Base-by-base conservation (phyloP, 1,139 yeast species). In the Blastobotrys capitulatus region DNA sequence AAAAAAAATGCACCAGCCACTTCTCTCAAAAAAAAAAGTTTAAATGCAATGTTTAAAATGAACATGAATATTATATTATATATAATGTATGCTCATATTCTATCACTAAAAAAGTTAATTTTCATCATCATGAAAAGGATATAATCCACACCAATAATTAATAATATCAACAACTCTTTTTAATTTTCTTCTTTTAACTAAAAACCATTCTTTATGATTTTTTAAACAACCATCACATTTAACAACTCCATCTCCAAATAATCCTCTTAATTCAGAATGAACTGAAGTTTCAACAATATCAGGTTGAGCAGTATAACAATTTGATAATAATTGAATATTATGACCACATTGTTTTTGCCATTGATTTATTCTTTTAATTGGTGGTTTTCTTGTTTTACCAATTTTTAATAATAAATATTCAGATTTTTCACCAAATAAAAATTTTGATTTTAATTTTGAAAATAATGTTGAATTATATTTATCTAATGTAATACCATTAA, bases 321-420 rank as follows among this genome's bases (percentile, higher is more conserved):
- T 52, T 22, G 29, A 16, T 27, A 37, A 6, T n/a, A 37, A 27
- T 26, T 37, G 6, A 6, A 20, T 26, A 5, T 56, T 55, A 40
- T 62, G 67, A 15, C 54, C 52, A 51, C 68, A 65, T 45, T 64
- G 57, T 6, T 40, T 32, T 20, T 51, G 53, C 68, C 68, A 65
- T 46, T 64, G 62, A 9, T 45, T 48, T 8, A 65, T 49, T 22
- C 68, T 54, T 36, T 44, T 51, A 1, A 38, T 42, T 0, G 68
- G 68, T 1, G 54, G 52, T 38, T 56, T 54, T 31, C 62, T 56
- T 1, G 68, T 65, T 49, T 48, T 61, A 7, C 68, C 68, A 4
- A 65, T 64, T 46, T 65, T 65, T 46, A 65, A 53, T 29, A 65
- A 60, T 51, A 57, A 41, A 31, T 39, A 39, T n/a, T 27, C 42